Percentiles rank a stretch among this genome's conserved stretches.
Conservation (phyloP, 495 filamentous ascomycete genomes). For the Penicillium diatomitis region DNA sequence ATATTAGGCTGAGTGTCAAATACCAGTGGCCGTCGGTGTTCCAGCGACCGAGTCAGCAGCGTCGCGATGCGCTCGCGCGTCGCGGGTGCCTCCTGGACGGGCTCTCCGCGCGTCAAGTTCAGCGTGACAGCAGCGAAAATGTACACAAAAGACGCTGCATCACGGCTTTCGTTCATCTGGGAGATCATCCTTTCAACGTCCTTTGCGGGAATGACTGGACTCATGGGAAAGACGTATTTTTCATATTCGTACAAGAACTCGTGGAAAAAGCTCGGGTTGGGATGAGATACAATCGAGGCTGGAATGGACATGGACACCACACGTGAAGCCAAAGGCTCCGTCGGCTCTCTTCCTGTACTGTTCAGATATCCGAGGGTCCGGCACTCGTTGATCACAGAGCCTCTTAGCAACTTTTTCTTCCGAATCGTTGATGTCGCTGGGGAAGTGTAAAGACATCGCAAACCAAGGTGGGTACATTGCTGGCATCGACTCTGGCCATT, state of each 20-base stretch:
- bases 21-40: slow-evolving; percentile 11
- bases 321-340: neutral
- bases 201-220: slow-evolving; percentile 15
- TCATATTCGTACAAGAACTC: slow-evolving; percentile 14
- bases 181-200: slow-evolving; percentile 14
- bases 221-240: slow-evolving; percentile 22
- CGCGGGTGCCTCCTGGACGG: slow-evolving; percentile 3
- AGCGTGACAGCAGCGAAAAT: slow-evolving; percentile 22
- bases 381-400: neutral
- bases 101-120: slow-evolving; percentile 12
- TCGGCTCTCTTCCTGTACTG: neutral
- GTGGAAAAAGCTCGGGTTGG: slow-evolving; percentile 9
- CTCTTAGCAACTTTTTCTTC: neutral
- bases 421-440: neutral
- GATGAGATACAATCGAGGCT: slow-evolving; percentile 2
- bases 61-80: slow-evolving; percentile 6
- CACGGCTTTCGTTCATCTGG: slow-evolving; percentile 6
- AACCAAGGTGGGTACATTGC: slow-evolving; percentile 20
- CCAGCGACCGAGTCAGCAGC: slow-evolving; percentile 17
- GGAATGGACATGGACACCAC: neutral
- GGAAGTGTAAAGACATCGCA: slow-evolving; percentile 20
- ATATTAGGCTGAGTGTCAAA: slow-evolving; percentile 14
- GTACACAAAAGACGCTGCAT: slow-evolving; percentile 1
- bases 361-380: neutral
- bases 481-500: slow-evolving; percentile 36